Evolutionary conservation across 495 filamentous ascomycete species (phyloP).

Genomic region (Podospora tetraspora): DNA sequence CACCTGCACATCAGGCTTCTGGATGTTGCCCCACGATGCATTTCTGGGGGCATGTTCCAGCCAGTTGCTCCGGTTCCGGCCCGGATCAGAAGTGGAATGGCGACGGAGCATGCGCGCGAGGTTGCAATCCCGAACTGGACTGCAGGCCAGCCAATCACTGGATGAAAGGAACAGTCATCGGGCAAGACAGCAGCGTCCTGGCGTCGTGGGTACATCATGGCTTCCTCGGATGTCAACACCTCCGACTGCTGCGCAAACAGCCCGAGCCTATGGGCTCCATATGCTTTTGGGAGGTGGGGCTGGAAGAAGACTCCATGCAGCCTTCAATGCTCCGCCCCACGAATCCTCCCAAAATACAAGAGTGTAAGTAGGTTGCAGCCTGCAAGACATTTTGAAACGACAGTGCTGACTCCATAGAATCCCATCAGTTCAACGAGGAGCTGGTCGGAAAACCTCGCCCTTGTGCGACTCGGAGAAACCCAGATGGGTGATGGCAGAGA

Average conservation of each 20-base stretch:
- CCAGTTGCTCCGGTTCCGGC: neutral
- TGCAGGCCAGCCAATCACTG: neutral
- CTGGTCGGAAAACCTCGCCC: neutral
- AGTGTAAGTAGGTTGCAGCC: neutral
- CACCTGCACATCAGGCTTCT: neutral
- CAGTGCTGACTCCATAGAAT: neutral
- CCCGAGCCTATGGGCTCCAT: too few relatives aligned
- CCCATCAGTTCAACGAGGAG: neutral
- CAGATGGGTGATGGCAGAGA: neutral
- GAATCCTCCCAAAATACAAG: neutral
- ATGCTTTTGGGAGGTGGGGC: too few relatives aligned
- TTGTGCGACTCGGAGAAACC: neutral
- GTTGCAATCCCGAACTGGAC: neutral
- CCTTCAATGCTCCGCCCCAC: neutral
- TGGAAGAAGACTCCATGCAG: neutral
- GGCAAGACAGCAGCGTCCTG: neutral
- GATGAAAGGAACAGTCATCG: neutral
- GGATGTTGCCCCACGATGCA: neutral
- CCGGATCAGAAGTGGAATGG: too few relatives aligned
- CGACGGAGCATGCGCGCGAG: neutral
- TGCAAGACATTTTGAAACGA: neutral
- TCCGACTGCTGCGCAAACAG: neutral
- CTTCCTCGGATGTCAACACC: neutral
- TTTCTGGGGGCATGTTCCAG: neutral
- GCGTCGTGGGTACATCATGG: neutral